Percentiles rank a stretch among this genome's conserved stretches.
Evolutionary conservation across 75 land plant species (phyloP).

Genomic region (Adiantum capillusveneris): DNA sequence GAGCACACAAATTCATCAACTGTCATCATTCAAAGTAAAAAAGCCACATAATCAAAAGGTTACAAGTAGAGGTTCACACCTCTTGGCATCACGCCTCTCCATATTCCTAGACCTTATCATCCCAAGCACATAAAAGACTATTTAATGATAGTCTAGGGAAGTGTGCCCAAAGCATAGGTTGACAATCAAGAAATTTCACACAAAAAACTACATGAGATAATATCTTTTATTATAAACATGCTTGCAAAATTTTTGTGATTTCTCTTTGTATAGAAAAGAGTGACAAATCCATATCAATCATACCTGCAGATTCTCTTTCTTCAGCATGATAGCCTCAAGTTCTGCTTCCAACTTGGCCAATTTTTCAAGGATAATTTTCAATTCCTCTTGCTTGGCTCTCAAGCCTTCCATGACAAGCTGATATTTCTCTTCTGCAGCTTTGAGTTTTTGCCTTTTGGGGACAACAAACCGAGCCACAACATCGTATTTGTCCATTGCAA

Average conservation of each 20-base stretch:
- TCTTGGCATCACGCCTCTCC: no score
- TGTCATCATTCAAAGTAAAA: no score
- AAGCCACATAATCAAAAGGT: no score
- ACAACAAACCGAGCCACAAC: conserved; percentile 33
- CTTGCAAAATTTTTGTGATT: neutral
- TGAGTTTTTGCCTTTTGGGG: conserved; percentile 26
- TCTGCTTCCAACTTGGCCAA: conserved; percentile 27
- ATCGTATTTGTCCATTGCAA: conserved; percentile 44
- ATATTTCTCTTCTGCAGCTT: conserved; percentile 25
- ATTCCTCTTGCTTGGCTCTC: conserved; percentile 30
- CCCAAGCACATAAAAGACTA: no score
- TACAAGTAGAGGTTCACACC: no score
- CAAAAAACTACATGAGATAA: no score
- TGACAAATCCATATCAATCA: neutral
- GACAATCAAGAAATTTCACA: no score
- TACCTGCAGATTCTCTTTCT: conserved; percentile 38
- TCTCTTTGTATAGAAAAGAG: neutral
- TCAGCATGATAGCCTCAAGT: conserved; percentile 33
- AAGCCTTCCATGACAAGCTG: conserved; percentile 31
- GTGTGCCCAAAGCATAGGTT: no score
- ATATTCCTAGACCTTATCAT: no score
- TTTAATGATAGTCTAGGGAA: no score
- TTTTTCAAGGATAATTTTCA: conserved; percentile 27
- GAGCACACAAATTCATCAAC: no score
- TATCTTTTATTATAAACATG: neutral